Conservation (phyloP, 2,329 filamentous ascomycete species). For the Seiridium cupressi region DNA sequence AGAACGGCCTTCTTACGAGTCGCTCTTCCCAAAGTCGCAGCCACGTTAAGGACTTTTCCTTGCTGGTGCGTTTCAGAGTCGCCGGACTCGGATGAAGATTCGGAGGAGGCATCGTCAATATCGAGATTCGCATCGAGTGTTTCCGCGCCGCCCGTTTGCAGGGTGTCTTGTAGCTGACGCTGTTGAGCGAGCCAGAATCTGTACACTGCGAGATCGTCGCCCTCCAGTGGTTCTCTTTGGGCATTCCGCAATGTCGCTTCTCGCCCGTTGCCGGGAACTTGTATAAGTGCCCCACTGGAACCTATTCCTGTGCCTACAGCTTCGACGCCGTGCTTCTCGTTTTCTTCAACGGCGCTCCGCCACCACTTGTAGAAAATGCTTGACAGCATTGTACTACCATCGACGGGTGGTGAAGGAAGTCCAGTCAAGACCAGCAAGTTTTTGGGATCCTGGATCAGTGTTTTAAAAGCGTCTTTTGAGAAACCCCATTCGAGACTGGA, state of each 20-base stretch:
- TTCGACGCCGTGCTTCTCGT: constrained; percentile 11
- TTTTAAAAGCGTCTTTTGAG: constrained; percentile 74
- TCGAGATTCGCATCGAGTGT: constrained; percentile 69
- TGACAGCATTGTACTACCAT: constrained; percentile 51
- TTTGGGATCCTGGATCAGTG: constrained; percentile 70
- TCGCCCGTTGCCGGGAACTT: constrained; percentile 64
- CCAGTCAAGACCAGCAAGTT: constrained; percentile 91
- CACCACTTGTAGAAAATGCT: constrained; percentile 79
- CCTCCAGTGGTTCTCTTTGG: constrained; percentile 64
- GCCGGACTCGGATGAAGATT: constrained; percentile 82
- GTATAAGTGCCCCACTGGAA: constrained; percentile 54
- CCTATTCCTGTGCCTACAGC: constrained; percentile 9
- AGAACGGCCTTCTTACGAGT: constrained; percentile 82
- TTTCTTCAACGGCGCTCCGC: constrained; percentile 59
- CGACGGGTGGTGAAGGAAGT: constrained; percentile 49
- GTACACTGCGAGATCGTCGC: constrained; percentile 76
- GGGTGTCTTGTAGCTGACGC: constrained; percentile 78
- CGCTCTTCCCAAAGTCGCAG: constrained; percentile 79
- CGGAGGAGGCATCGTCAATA: constrained; percentile 79
- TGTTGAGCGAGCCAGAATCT: constrained; percentile 92
- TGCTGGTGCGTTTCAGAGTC: constrained; percentile 89
- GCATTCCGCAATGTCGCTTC: constrained; percentile 61
- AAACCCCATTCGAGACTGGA: constrained; percentile 92
- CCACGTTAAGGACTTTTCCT: constrained; percentile 86
- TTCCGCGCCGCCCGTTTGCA: constrained; percentile 67